Percentiles rank a stretch among this genome's conserved stretches.
Conservation (phyloP, 352 stramenopile genomes). For the Pythium diclinum region DNA sequence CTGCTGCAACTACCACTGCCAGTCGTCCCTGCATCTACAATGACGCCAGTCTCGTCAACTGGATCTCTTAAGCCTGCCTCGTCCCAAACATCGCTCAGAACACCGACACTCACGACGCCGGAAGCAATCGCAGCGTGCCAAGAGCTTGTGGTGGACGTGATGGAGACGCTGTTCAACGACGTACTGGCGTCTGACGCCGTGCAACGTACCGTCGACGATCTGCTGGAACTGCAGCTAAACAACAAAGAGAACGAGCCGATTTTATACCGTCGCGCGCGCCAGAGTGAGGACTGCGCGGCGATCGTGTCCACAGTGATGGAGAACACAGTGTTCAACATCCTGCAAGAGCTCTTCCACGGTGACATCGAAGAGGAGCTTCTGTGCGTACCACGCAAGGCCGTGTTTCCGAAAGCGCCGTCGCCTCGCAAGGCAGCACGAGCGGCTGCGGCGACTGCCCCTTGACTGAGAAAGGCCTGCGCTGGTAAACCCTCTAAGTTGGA, state of each 20-base stretch:
- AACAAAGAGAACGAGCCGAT: constrained; percentile 17
- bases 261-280: constrained; percentile 29
- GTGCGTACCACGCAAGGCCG: constrained; percentile 55
- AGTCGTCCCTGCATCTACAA: neutral
- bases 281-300: constrained; percentile 60
- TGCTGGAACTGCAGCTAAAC: constrained; percentile 22
- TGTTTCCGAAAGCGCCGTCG: constrained; percentile 41
- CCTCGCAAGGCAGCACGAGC: constrained; percentile 14
- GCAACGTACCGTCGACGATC: constrained; percentile 39
- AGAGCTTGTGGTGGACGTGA: constrained; percentile 46
- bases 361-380: constrained; percentile 67
- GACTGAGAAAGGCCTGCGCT: neutral
- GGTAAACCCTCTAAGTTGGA: neutral
- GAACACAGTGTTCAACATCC: constrained; percentile 78
- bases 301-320: constrained; percentile 65
- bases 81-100: neutral
- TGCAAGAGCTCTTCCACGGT: constrained; percentile 81
- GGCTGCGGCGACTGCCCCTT: neutral
- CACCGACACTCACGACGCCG: neutral
- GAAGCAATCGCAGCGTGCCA: constrained; percentile 28
- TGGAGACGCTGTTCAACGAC: constrained; percentile 62
- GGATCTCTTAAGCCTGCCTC: neutral
- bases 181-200: constrained; percentile 52
- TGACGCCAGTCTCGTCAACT: neutral
- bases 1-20: constrained; percentile 38